Evolutionary conservation across 495 filamentous ascomycete genomes (phyloP), one percentile per base, ranked within the genome.

Genomic region (Hypoxylon lienhwacheense): DNA sequence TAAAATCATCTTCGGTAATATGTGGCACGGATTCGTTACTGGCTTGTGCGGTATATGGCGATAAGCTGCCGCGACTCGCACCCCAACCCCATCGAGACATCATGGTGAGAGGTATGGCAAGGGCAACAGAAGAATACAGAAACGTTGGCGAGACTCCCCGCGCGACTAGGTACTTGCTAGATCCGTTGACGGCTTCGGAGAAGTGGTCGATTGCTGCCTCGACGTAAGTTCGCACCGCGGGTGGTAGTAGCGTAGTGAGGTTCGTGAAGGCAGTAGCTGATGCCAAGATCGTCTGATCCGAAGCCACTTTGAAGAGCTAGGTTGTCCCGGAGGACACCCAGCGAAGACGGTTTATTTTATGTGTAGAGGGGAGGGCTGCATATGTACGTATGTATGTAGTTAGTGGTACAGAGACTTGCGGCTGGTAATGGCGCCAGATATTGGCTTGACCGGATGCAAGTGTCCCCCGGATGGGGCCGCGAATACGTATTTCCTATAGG

Each of bases 1-100:
- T 83, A 69, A 85, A 95, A 64, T 92, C 87, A 7, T 79, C 80
- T 41, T 91, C 88, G 65, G 79, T 85, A 55, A 93, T 84, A 53
- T 84, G 73, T 6, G 85, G 83, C 14, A 71, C 66, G 47, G 66
- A 69, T 12, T 67, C 67, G 8, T 65, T 68, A 53, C 65, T 72
- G 67, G 76, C 66, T 26, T 77, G 74, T 34, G 82, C 79, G 63
- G 69, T 70, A 70, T 77, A 81, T 24, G 81, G 77, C 39, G 81
- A 81, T 44, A 83, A 67, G 49, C 71, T 74, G 50, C 78, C 80
- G 59, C 80, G 71, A 44, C 64, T 68, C 29, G 53, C 45, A 32
- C 79, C 67, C 66, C 80, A 83, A 57, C 78, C 79, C 36, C 35
- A 81, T 70, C 85, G 83, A 51, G 77, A 81, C 85, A 88, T 76